Evolutionary conservation across 306 rosid species (phyloP).

Genomic region (Geum urbanum): DNA sequence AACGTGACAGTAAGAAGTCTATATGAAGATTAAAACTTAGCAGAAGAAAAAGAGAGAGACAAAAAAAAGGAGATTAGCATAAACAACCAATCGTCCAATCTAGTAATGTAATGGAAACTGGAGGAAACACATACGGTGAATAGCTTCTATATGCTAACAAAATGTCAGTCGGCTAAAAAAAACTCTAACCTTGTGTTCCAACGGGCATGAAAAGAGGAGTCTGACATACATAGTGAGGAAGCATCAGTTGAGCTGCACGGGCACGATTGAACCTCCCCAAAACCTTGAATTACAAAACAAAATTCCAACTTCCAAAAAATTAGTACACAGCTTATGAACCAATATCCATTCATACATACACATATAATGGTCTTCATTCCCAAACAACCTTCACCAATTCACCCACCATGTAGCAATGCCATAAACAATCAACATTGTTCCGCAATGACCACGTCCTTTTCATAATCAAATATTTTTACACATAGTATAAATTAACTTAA

Average conservation of each 20-base stretch:
- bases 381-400: not conserved
- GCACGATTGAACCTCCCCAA: slow-evolving; percentile 91
- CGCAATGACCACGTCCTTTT: no score
- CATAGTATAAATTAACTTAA: no score
- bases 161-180: slow-evolving; percentile 9
- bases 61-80: not conserved
- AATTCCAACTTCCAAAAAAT: not conserved
- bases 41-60: not conserved
- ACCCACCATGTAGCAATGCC: no score
- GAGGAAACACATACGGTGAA: no score
- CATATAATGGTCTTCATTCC: not conserved
- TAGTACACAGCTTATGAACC: not conserved
- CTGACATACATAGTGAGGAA: slow-evolving; percentile 74
- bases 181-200: slow-evolving; percentile 83
- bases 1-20: not conserved
- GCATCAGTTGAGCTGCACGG: slow-evolving; percentile 75
- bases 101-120: not conserved
- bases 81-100: not conserved
- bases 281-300: slow-evolving; percentile 38
- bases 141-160: not conserved
- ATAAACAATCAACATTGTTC: no score
- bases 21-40: not conserved
- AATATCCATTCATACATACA: not conserved
- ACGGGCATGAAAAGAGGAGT: slow-evolving; percentile 98
- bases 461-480: no score